Evolutionary conservation across 768 basidiomycete species (phyloP).

Genomic region (Boletus reticuloceps): DNA sequence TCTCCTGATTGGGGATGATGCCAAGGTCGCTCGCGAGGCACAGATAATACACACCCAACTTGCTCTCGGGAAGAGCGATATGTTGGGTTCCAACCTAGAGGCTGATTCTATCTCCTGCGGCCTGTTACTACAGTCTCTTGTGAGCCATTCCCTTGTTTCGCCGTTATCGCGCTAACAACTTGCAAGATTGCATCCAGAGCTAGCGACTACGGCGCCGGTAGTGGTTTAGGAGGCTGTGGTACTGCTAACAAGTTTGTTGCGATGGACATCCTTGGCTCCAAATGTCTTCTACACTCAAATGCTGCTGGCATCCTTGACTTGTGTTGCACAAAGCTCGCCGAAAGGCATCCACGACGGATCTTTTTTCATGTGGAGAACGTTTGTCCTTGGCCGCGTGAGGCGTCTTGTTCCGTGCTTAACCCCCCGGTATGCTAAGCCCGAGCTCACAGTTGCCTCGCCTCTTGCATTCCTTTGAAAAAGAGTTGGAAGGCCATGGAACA

Average conservation of each 20-base stretch:
- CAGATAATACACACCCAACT: constrained; percentile 71
- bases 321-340: constrained; percentile 51
- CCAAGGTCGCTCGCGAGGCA: constrained; percentile 65
- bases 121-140: constrained; percentile 59
- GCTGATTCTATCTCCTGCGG: constrained; percentile 65
- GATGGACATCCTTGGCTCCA: constrained; percentile 64
- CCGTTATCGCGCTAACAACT: neutral
- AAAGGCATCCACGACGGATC: constrained; percentile 30
- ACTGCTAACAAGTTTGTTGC: constrained; percentile 52
- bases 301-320: constrained; percentile 59
- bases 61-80: constrained; percentile 54
- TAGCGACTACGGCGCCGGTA: constrained; percentile 62
- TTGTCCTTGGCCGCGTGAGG: constrained; percentile 69
- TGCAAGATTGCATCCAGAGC: constrained; percentile 57
- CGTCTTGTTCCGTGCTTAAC: constrained; percentile 1
- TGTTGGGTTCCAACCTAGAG: constrained; percentile 56
- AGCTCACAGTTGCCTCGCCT: constrained; percentile 57
- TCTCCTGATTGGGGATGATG: constrained; percentile 64
- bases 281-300: constrained; percentile 67
- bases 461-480: constrained; percentile 52
- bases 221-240: constrained; percentile 49
- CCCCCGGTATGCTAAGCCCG: neutral
- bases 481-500: constrained; percentile 45
- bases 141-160: constrained; percentile 30
- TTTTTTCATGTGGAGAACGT: constrained; percentile 61